Percentiles rank a stretch among this genome's conserved stretches.
These are phyloP conservation scores for Backusella liffmaniae DNA, from an alignment of 192 early-diverging fungal species.

Conservation along the genomic window DNA sequence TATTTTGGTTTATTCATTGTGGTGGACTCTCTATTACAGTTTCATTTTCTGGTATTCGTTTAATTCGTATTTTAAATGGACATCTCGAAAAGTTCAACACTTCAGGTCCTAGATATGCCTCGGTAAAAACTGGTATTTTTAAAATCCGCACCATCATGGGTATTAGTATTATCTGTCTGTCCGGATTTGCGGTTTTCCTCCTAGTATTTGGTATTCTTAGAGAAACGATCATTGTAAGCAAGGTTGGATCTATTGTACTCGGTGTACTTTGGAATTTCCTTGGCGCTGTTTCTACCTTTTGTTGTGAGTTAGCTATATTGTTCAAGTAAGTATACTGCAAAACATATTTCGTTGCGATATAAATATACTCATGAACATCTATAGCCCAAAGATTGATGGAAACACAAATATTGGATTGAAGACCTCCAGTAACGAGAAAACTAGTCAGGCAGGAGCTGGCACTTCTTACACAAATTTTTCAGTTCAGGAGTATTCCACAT, in stretches of 20 bases:
- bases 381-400: slow-evolving; percentile 18
- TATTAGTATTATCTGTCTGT: slow-evolving; percentile 24
- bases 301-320: slow-evolving; percentile 22
- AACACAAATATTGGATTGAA: slow-evolving; percentile 14
- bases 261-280: slow-evolving; percentile 32
- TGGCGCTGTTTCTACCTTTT: slow-evolving; percentile 22
- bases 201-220: slow-evolving; percentile 34
- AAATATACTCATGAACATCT: not conserved
- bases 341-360: not conserved
- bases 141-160: slow-evolving; percentile 24
- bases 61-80: slow-evolving; percentile 14
- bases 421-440: slow-evolving; percentile 10
- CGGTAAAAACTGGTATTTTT: slow-evolving; percentile 28
- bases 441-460: not conserved
- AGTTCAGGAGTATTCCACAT: slow-evolving; percentile 1
- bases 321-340: slow-evolving; percentile 19
- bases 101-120: slow-evolving; percentile 12
- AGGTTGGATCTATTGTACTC: slow-evolving; percentile 15
- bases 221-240: slow-evolving; percentile 23
- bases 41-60: slow-evolving; percentile 14
- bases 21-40: slow-evolving; percentile 13
- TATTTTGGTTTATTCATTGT: slow-evolving; percentile 35
- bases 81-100: slow-evolving; percentile 22
- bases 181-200: slow-evolving; percentile 28
- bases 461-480: not conserved